Evolutionary conservation across 1,284 basidiomycete genomes (phyloP).

Genomic region (Ceratobasidium theobromae): DNA sequence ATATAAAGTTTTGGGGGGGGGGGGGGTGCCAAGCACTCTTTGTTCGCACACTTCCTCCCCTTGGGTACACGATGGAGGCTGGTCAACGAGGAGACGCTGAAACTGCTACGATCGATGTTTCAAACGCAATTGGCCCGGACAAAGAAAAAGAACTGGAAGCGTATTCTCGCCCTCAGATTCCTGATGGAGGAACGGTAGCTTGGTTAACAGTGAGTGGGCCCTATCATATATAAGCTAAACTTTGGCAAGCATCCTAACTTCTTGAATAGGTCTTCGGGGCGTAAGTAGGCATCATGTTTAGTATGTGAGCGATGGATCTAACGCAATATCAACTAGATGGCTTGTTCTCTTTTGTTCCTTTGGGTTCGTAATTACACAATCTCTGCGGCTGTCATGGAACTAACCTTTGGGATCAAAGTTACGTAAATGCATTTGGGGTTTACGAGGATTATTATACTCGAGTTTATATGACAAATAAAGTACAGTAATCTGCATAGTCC

Average conservation of each 20-base stretch:
- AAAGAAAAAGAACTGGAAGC: slow-evolving; percentile 1
- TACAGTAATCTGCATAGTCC: not conserved
- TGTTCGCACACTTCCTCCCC: not conserved
- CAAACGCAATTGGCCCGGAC: not conserved
- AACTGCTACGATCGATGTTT: slow-evolving; percentile 9
- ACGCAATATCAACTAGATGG: not conserved
- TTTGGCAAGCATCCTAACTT: no score
- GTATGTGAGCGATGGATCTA: not conserved
- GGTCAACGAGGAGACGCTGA: not conserved
- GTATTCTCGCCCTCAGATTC: slow-evolving; percentile 1
- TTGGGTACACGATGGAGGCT: not conserved
- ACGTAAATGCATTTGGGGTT: slow-evolving; percentile 26
- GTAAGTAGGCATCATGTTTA: not conserved
- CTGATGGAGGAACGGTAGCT: slow-evolving; percentile 19
- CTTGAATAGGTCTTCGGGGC: slow-evolving; percentile 12
- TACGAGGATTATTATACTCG: slow-evolving; percentile 24
- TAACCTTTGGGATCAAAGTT: not conserved
- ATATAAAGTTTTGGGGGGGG: not conserved
- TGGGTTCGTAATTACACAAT: slow-evolving; percentile 1
- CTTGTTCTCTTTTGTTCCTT: slow-evolving; percentile 27
- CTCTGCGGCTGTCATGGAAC: not conserved
- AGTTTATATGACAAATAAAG: slow-evolving; percentile 26
- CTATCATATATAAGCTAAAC: no score
- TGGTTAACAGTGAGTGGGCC: slow-evolving; percentile 10
- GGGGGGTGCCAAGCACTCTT: not conserved